phyloP scores from a whole-genome alignment of 139 green algal genomes.

The Pleodorina starrii region DNA sequence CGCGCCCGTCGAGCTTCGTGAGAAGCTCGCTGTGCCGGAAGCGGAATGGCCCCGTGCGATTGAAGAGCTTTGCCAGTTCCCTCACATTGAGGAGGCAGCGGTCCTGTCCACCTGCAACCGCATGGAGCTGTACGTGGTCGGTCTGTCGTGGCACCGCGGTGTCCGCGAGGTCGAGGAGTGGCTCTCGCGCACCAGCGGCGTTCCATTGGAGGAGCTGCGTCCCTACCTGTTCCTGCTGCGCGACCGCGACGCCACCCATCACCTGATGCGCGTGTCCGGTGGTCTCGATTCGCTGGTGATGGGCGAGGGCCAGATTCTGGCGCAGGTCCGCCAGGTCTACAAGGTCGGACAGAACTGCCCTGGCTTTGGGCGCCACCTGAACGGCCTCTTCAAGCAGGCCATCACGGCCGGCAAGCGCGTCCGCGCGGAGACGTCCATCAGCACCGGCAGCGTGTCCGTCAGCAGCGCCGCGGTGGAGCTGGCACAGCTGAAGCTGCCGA shows the following conservation, averaged over 20 bases:
- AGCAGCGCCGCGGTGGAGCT: constrained; percentile 97
- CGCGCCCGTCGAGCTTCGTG: constrained; percentile 95
- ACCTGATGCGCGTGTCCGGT: constrained; percentile 95
- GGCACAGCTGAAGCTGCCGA: constrained; percentile 96
- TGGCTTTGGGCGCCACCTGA: constrained; percentile 98
- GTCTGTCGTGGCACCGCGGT: constrained; percentile 93
- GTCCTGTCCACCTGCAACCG: constrained; percentile 99
- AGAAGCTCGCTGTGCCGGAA: constrained; percentile 98
- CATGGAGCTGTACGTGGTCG: constrained; percentile 99
- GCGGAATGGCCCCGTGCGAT: constrained; percentile 96
- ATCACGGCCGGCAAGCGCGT: constrained; percentile 98
- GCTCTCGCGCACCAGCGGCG: constrained; percentile 91
- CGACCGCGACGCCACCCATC: constrained; percentile 95
- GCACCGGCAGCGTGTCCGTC: constrained; percentile 94
- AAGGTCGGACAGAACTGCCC: constrained; percentile 92
- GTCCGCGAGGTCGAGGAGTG: constrained; percentile 98
- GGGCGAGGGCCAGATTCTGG: constrained; percentile 99
- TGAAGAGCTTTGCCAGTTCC: constrained; percentile 92
- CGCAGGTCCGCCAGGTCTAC: constrained; percentile 97
- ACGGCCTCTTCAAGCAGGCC: constrained; percentile 99
- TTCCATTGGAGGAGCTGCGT: constrained; percentile 94
- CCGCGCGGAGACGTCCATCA: constrained; percentile 95
- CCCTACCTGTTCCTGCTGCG: constrained; percentile 96
- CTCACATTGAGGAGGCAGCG: constrained; percentile 98
- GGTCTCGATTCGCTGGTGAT: constrained; percentile 98